Evolutionary conservation across 441 rosid genomes (phyloP).

Genomic region (Croton setiger): DNA sequence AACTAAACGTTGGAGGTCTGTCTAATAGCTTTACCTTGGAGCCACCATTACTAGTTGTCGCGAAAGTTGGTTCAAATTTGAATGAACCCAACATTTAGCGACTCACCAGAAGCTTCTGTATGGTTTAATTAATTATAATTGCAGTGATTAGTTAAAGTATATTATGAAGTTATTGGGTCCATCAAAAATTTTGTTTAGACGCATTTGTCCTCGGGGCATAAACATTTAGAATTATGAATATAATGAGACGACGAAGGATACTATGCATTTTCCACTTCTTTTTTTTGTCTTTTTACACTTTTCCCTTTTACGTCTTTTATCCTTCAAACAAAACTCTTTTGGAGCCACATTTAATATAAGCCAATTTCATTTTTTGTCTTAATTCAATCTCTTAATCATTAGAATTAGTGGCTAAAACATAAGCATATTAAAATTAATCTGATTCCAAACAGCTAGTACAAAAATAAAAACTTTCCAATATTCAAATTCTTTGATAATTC

Average conservation of each 20-base stretch:
- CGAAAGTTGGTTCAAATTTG: too few species aligned
- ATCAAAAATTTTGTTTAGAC: constrained; percentile 3
- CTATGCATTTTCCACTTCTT: not conserved
- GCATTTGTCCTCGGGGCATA: not conserved
- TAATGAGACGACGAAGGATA: constrained; percentile 10
- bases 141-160: not conserved
- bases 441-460: not conserved
- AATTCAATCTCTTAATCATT: not conserved
- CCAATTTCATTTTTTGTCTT: constrained; percentile 9
- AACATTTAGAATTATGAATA: not conserved
- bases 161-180: not conserved
- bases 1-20: too few species aligned
- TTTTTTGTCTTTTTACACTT: constrained; percentile 2
- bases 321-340: constrained; percentile 17
- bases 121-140: too few species aligned
- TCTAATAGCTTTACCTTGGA: too few species aligned
- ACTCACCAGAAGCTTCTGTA: too few species aligned
- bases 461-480: too few species aligned
- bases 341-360: not conserved
- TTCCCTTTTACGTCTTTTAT: not conserved
- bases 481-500: constrained; percentile 7
- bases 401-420: too few species aligned
- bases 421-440: not conserved
- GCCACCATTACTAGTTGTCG: too few species aligned
- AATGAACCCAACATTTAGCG: too few species aligned